Base-by-base conservation (phyloP, 306 rosid genomes). In the Bauhinia variegata region DNA sequence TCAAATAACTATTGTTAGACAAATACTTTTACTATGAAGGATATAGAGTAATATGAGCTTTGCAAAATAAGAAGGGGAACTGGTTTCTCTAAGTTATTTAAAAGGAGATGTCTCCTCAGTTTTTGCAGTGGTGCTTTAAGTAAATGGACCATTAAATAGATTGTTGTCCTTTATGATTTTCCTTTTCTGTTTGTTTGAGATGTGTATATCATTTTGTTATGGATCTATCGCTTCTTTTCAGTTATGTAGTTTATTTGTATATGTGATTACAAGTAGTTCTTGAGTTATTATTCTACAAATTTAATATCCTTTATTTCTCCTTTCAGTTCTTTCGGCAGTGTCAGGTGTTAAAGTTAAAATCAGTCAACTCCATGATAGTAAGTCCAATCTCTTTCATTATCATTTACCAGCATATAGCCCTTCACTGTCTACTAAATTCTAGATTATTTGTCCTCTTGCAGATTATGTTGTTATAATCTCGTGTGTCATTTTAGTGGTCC, bases 241-340 rank as follows among this genome's bases (percentile, higher is more conserved):
- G 53, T 39, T n/a, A 10, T 18, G 12, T 70, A 34, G 38, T 58
- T 48, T 48, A n/a, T 30, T 19, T 65, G 31, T 28, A 23, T 47
- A 65, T 30, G 63, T 47, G 47, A 38, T 67, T 49, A 5, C 15
- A 75, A 14, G 32, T 32, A 28, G 47, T 5, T 68, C 30, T 23
- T 31, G 31, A 68, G 52, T 61, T 56, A 15, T 18, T 66, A 31
- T 62, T 30, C 51, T 37, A 36, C 28, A 43, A 53, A 77, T 60
- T 60, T 56, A 33, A 30, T 31, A 38, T 39, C n/a, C 38, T 54
- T 16, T 56, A 63, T 76, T 63, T 80, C 46, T 67, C 65, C 72
- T 86, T 86, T 79, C 92, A 91, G 97, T 91, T 83, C 89, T 91
- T 82, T 88, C 97, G 51, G 87, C 97, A 62, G 96, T 88, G 57